phyloP scores from a whole-genome alignment of 1,139 yeast genomes.

The Yamadazyma dendronema region DNA sequence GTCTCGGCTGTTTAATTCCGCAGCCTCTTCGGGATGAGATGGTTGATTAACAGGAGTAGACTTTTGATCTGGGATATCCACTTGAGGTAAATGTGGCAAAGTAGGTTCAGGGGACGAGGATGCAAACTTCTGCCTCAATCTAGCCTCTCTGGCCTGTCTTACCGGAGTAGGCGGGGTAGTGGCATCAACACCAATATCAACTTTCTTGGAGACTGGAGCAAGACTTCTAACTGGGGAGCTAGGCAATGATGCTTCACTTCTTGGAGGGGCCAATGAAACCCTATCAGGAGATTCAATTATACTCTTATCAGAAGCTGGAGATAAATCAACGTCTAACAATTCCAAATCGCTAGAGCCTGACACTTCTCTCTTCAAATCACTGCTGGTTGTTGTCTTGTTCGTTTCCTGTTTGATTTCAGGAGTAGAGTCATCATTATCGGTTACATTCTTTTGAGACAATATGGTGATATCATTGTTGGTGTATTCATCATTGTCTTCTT shows the following conservation, averaged over 20 bases:
- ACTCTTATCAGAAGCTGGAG: slow-evolving; percentile 17
- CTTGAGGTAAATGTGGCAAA: neutral
- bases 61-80: too few species aligned
- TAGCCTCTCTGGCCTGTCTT: slow-evolving; percentile 12
- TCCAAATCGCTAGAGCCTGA: slow-evolving; percentile 2
- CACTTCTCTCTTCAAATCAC: neutral
- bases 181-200: slow-evolving; percentile 20
- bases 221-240: slow-evolving; percentile 10
- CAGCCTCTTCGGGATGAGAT: neutral
- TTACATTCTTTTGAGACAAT: slow-evolving; percentile 6
- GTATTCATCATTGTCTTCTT: slow-evolving; percentile 39
- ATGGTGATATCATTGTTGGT: slow-evolving; percentile 24
- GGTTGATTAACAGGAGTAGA: neutral
- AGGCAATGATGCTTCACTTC: slow-evolving; percentile 15
- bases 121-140: slow-evolving; percentile 7
- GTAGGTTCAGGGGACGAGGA: slow-evolving; percentile 6
- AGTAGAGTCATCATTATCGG: neutral
- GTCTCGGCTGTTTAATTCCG: neutral
- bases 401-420: neutral
- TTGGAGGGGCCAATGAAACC: slow-evolving; percentile 24
- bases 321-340: slow-evolving; percentile 14
- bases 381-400: too few species aligned
- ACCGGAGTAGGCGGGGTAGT: slow-evolving; percentile 20
- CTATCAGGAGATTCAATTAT: slow-evolving; percentile 21
- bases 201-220: slow-evolving; percentile 1